phyloP scores from a whole-genome alignment of 139 green algal species.

The Chlamydomonas incerta region DNA sequence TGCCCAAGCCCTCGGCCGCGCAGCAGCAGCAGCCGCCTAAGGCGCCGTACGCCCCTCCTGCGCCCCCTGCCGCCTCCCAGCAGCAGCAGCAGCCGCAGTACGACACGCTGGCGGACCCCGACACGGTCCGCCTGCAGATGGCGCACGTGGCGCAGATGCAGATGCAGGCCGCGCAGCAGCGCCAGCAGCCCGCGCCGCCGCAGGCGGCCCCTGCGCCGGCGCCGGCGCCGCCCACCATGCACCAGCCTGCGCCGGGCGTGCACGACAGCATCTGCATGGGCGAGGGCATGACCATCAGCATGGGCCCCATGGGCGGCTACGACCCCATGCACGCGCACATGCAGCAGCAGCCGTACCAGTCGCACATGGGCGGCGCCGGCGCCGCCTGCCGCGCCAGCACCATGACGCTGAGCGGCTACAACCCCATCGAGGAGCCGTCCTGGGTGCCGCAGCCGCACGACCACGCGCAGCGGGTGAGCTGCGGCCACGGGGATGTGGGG shows the following conservation, averaged over 20 bases:
- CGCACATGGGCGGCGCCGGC: neutral
- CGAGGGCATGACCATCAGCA: conserved; percentile 39
- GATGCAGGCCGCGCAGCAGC: neutral
- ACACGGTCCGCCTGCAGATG: conserved; percentile 14
- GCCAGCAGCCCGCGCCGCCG: neutral
- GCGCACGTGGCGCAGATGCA: conserved; percentile 4
- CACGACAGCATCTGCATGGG: conserved; percentile 37
- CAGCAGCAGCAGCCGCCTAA: neutral
- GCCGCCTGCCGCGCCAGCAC: conserved; percentile 15
- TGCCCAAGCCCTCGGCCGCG: no score
- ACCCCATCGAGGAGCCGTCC: conserved; percentile 78
- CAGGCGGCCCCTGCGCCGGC: neutral
- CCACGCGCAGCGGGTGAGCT: neutral
- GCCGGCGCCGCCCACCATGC: neutral
- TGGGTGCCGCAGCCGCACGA: conserved; percentile 57
- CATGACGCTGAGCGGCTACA: conserved; percentile 64
- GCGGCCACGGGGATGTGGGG: no score
- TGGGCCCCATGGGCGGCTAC: neutral
- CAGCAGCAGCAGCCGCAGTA: neutral
- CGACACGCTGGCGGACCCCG: conserved; percentile 13
- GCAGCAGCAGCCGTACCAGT: no score
- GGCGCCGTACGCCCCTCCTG: neutral
- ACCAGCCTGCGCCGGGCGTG: neutral
- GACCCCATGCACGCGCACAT: no score
- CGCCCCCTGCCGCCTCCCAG: neutral